Evolutionary conservation across 805 yeast species (phyloP).

Genomic region (Candida saitoana): DNA sequence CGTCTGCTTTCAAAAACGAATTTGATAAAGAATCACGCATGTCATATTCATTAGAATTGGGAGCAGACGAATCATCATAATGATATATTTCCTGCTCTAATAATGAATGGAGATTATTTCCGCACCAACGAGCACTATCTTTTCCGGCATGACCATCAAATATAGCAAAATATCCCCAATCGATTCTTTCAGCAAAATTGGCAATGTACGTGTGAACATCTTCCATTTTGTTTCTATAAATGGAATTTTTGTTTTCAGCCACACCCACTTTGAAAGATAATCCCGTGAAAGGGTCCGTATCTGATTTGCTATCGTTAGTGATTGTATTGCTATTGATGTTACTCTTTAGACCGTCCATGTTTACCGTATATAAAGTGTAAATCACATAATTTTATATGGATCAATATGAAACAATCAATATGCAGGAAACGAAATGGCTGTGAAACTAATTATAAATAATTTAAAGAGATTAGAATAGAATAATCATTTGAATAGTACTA

Average conservation of each 20-base stretch:
- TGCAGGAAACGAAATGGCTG: too few species aligned
- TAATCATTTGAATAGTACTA: too few species aligned
- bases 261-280: conserved; percentile 83
- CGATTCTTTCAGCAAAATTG: conserved; percentile 84
- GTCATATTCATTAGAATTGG: conserved; percentile 31
- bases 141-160: conserved; percentile 98
- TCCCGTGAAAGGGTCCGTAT: conserved; percentile 47
- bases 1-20: conserved; percentile 75
- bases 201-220: conserved; percentile 93
- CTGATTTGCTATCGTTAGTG: neutral
- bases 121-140: conserved; percentile 92
- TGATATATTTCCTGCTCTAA: conserved; percentile 52
- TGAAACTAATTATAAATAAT: too few species aligned
- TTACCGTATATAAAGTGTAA: too few species aligned
- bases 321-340: neutral
- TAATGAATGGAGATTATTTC: conserved; percentile 71
- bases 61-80: conserved; percentile 19
- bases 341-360: neutral
- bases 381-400: too few species aligned
- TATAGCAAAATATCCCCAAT: conserved; percentile 93
- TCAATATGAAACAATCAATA: too few species aligned
- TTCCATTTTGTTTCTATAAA: conserved; percentile 87
- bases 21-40: conserved; percentile 63
- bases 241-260: conserved; percentile 79
- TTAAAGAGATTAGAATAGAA: too few species aligned